Evolutionary conservation across 129 eudicot species (phyloP).

Genomic region (Tagetes patula): DNA sequence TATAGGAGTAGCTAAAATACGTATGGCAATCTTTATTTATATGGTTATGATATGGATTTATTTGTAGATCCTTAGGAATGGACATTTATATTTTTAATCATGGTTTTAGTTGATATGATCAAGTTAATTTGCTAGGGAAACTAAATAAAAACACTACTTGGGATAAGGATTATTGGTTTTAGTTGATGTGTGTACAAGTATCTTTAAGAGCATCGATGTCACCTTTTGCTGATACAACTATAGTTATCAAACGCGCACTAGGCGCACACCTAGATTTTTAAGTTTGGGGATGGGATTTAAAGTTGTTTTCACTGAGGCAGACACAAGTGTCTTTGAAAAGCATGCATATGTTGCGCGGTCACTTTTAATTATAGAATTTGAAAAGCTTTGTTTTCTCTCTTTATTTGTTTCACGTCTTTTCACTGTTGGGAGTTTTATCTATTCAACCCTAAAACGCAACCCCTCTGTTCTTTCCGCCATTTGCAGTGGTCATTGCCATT

Average conservation of each 20-base stretch:
- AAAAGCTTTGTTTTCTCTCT: neutral
- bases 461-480: neutral
- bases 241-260: neutral
- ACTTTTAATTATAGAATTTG: neutral
- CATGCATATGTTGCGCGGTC: neutral
- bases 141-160: neutral
- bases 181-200: neutral
- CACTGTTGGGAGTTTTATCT: neutral
- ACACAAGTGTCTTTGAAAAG: neutral
- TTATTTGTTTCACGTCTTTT: neutral
- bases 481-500: neutral
- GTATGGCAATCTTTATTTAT: neutral
- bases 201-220: neutral
- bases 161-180: neutral
- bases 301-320: neutral
- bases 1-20: neutral
- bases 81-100: neutral
- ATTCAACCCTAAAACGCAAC: neutral
- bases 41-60: neutral
- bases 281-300: neutral
- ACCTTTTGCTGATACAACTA: conserved; percentile 12
- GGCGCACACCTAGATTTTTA: neutral
- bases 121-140: neutral
- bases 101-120: neutral
- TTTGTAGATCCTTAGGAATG: neutral